Evolutionary conservation across 164 flowering plant species (phyloP), one percentile per base, ranked within the genome.

Genomic region (Annona cherimola): DNA sequence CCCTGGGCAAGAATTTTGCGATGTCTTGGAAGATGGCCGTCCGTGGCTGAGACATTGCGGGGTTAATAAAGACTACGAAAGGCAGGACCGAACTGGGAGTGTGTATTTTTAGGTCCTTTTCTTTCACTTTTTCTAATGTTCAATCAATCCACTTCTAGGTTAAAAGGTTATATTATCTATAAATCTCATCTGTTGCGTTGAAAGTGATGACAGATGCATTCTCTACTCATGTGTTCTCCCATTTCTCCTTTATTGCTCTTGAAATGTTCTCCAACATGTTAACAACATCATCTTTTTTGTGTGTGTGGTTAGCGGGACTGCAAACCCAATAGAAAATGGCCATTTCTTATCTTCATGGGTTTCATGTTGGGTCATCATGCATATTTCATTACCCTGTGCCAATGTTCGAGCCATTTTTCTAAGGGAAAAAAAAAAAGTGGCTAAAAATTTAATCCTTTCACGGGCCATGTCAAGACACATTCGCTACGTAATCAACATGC

Each of bases 11-110:
- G 75, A 84, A 83, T 67, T 90, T 88, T 75, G 82, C 79, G 11
- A 77, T 90, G 81, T 76, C 92, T 42, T 90, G 90, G 92, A 79
- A 84, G 72, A 87, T 87, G 83, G 86, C 87, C 20, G 54, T 83
- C 50, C 71, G 61, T 55, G 82, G 79, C 61, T 82, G 79, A 79
- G 72, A 3, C 0, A n/a, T 3, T 2, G 41, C 4, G 40, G 1
- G 1, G 5, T 40, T 61, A 40, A 19, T n/a, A 61, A 61, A 6
- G 39, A 6, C 19, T 12, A 16, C 61, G 16, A n/a, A n/a, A n/a
- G n/a, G n/a, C n/a, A n/a, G n/a, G 54, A n/a, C 8, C 40, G 5
- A 19, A 12, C 39, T 50, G 45, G 3, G 59, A n/a, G n/a, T 68
- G 11, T 40, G 20, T 68, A 5, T 68, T 35, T 19, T 59, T 18